Percentiles rank a stretch among this genome's conserved stretches.
Evolutionary conservation across 176 grass and related monocot species (phyloP).

Genomic region (Rhipidocladum racemiflorum): DNA sequence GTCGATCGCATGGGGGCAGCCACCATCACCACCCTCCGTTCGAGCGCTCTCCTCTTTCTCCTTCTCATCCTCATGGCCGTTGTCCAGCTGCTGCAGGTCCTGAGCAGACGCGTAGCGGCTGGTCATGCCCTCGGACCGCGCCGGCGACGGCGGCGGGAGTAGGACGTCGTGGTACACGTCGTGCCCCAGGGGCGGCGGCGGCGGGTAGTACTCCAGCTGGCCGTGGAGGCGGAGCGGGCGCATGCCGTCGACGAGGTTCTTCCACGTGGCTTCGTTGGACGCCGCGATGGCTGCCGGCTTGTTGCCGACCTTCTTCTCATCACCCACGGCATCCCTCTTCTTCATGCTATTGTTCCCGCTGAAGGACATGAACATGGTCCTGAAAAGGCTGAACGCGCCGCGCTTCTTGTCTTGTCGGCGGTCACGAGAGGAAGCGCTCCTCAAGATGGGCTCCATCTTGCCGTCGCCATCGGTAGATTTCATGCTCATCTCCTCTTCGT

Average conservation of each 20-base stretch:
- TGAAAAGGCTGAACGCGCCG: constrained; percentile 28
- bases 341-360: background rate
- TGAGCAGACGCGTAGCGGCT: constrained; percentile 56
- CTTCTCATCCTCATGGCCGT: background rate
- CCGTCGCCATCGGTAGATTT: background rate
- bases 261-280: constrained; percentile 33
- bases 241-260: constrained; percentile 45
- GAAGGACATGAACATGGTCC: constrained; percentile 15
- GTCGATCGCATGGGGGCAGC: constrained; percentile 44
- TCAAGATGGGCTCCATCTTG: background rate
- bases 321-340: background rate
- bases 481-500: background rate
- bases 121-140: constrained; percentile 16
- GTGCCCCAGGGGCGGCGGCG: constrained; percentile 31
- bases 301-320: background rate
- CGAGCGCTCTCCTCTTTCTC: background rate
- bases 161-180: constrained; percentile 57
- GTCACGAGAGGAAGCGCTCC: background rate
- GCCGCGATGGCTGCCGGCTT: no score
- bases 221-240: constrained; percentile 55
- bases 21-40: background rate
- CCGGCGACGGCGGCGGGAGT: constrained; percentile 34
- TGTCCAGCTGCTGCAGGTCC: constrained; percentile 40
- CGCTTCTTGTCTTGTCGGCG: constrained; percentile 15
- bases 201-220: constrained; percentile 37